Conservation (phyloP, 345 rosid genomes). For the Alliaria petiolata region DNA sequence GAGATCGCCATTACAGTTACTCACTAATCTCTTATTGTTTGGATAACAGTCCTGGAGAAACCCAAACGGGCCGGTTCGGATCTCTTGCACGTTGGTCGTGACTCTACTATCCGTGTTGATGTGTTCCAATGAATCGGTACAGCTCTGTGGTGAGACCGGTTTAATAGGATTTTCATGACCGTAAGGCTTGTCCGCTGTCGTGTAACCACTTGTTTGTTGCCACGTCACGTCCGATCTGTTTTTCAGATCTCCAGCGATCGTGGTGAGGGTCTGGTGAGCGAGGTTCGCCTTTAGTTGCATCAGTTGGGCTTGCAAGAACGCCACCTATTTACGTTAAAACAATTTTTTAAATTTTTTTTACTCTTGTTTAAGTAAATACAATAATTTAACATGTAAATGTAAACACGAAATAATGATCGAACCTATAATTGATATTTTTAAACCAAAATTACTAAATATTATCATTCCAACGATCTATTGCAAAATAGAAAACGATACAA, state of each 20-base stretch:
- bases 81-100: neutral
- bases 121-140: conserved; percentile 40
- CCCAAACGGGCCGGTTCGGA: neutral
- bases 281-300: conserved; percentile 68
- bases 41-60: neutral
- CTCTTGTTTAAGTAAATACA: neutral
- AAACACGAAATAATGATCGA: neutral
- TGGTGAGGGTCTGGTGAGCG: too few relatives aligned
- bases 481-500: neutral
- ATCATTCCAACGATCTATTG: neutral
- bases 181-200: too few relatives aligned
- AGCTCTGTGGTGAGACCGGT: conserved; percentile 52
- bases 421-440: neutral
- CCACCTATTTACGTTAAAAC: conserved; percentile 39
- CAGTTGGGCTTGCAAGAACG: conserved; percentile 68
- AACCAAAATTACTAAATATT: neutral
- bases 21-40: neutral
- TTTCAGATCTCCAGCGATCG: too few relatives aligned
- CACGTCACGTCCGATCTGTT: conserved; percentile 6
- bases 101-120: neutral
- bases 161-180: too few relatives aligned
- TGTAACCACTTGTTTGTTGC: conserved; percentile 24
- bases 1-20: conserved; percentile 34
- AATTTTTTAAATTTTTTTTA: neutral
- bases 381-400: neutral